These are phyloP conservation scores for Monosporascus cannonballus DNA, from an alignment of 2,329 filamentous ascomycete species.

Conservation along the genomic window DNA sequence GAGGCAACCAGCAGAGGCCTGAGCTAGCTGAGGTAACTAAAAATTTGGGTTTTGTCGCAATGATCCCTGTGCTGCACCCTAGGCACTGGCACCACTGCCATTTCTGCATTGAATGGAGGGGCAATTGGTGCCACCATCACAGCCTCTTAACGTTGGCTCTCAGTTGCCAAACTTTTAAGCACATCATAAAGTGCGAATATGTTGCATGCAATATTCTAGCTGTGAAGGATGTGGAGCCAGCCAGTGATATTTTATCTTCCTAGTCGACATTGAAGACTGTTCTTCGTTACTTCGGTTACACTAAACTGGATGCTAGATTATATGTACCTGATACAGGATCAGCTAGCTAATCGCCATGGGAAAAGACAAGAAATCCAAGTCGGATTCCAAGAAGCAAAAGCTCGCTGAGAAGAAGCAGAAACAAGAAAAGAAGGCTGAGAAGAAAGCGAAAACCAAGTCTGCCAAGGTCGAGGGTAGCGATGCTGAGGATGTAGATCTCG, in stretches of 20 bases:
- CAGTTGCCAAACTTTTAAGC: too few species aligned
- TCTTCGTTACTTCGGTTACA: too few species aligned
- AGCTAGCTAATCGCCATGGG: slow-evolving; percentile 27
- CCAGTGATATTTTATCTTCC: too few species aligned
- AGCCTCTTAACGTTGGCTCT: too few species aligned
- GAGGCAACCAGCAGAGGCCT: too few species aligned
- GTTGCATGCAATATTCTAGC: too few species aligned
- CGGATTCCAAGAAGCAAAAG: slow-evolving; percentile 38
- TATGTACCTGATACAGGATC: background rate
- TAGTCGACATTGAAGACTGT: too few species aligned
- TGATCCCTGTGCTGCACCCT: too few species aligned
- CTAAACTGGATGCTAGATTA: background rate
- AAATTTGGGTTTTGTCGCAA: too few species aligned
- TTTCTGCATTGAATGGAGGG: background rate
- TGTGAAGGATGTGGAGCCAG: too few species aligned
- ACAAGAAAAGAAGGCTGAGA: slow-evolving; percentile 84
- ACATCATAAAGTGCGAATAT: too few species aligned
- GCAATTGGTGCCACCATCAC: background rate
- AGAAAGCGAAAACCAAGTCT: slow-evolving; percentile 67
- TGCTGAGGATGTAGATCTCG: slow-evolving; percentile 86
- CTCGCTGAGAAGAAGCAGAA: slow-evolving; percentile 64
- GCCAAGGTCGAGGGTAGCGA: slow-evolving; percentile 76
- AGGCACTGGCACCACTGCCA: background rate
- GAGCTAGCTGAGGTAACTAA: too few species aligned
- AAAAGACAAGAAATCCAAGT: slow-evolving; percentile 39